A percentile compares a stretch with the other conserved stretches of the same genome.
phyloP scores from a whole-genome alignment of 345 rosid species.

The Aegle marmelos region DNA sequence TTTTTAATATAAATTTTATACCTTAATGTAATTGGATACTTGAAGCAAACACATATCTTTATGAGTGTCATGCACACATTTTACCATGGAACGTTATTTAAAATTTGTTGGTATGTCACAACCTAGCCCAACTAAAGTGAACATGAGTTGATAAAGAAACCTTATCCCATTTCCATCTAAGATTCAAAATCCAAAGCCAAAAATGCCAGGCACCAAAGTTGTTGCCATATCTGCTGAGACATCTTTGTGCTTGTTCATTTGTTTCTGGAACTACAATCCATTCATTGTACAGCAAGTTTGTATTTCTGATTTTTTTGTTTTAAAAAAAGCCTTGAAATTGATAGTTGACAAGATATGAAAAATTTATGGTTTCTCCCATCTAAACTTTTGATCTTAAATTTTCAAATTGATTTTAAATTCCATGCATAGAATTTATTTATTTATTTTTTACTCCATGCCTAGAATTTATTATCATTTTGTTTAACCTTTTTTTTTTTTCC shows the following conservation, averaged over 20 bases:
- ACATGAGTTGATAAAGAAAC: not conserved
- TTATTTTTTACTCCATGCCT: no score
- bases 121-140: not conserved
- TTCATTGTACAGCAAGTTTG: not conserved
- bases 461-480: not conserved
- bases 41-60: not conserved
- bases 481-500: constrained; percentile 12
- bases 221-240: not conserved
- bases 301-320: not conserved
- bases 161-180: not conserved
- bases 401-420: not conserved
- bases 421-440: not conserved
- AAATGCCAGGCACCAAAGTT: not conserved
- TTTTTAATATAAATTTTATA: not conserved
- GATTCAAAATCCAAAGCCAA: not conserved
- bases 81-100: not conserved
- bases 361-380: not conserved
- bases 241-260: not conserved
- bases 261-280: not conserved
- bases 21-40: not conserved
- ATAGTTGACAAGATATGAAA: not conserved
- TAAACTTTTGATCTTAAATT: not conserved
- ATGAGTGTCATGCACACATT: not conserved
- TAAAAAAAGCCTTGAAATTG: not conserved
- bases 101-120: not conserved